Base-by-base conservation (phyloP, 129 eudicot species). In the Sambucus nigra region DNA sequence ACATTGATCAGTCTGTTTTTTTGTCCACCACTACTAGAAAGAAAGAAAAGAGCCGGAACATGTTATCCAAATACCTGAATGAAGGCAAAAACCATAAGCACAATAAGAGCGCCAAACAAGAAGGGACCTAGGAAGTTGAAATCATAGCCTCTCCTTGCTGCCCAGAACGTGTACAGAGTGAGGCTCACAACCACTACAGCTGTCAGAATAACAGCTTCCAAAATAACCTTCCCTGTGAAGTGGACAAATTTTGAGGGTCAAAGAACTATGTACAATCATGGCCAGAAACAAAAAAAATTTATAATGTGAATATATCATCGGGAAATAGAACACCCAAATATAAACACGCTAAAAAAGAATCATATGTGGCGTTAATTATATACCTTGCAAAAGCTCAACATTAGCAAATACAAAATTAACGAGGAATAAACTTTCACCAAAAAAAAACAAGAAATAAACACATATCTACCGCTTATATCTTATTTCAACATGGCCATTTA, bases 121-220 rank as follows among this genome's bases (percentile, higher is more conserved):
- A 87, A 83, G 0, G 94, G 96, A 0, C 89, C 96, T 19, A 83
- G 73, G 81, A 87, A 83, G 31, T 80, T 80, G 77, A 87, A 87
- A 53, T 87, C 94, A 10, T 80, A 71, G 20, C 96, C 96, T 74
- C 81, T 72, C 58, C 46, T 83, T 23, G 94, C 94, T 0, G 86
- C 96, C 89, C 89, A 87, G 59, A 87, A 87, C 28, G 96, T 87
- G 81, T 80, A 83, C 20, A 77, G 28, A 2, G 96, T 80, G 51
- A 87, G 83, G 44, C 89, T 73, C 21, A 83, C 70, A 9, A 87
- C 94, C 69, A 87, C 84, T 21, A 67, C 94, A 1, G 83, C 73
- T 0, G 96, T 87, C 24, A 83, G 42, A n/a, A 87, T 74, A 12
- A 55, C 86, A 2, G 96, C 65, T 59, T 87, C 94, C 60, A 87